Percentiles rank a stretch among this genome's conserved stretches.
These are phyloP conservation scores for Macrolepiota albuminosa DNA, from an alignment of 768 basidiomycete genomes.

Conservation along the genomic window DNA sequence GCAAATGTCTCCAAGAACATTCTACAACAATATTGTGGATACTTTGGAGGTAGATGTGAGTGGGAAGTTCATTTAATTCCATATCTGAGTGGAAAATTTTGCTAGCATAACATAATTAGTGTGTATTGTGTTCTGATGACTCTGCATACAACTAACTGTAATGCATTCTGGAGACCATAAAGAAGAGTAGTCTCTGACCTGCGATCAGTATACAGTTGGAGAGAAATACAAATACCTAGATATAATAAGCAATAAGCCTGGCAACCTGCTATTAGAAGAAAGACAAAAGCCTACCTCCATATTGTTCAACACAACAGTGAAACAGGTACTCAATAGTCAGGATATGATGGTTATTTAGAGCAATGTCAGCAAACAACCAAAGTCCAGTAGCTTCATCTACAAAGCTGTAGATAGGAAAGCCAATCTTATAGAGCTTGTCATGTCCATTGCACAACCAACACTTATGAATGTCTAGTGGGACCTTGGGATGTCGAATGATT, in stretches of 20 bases:
- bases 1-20: slow-evolving; percentile 29
- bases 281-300: slow-evolving; percentile 20
- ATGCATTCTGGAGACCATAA: slow-evolving; percentile 16
- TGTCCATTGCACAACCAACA: neutral
- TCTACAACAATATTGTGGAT: slow-evolving; percentile 33
- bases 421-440: slow-evolving; percentile 25
- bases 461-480: neutral
- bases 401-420: slow-evolving; percentile 30
- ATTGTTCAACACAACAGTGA: slow-evolving; percentile 23
- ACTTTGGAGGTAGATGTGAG: slow-evolving; percentile 27
- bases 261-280: neutral
- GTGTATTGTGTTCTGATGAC: neutral
- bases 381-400: slow-evolving; percentile 5
- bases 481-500: slow-evolving; percentile 31
- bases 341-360: slow-evolving; percentile 3
- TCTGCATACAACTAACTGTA: neutral
- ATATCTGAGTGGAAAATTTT: slow-evolving; percentile 23
- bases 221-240: neutral
- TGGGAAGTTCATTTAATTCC: slow-evolving; percentile 18
- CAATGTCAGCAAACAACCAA: slow-evolving; percentile 10
- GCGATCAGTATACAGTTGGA: slow-evolving; percentile 25
- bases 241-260: neutral
- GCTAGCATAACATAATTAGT: slow-evolving; percentile 10
- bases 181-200: slow-evolving; percentile 30
- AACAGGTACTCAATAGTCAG: slow-evolving; percentile 18